Evolutionary conservation across 768 basidiomycete species (phyloP).

Genomic region (Suillus subaureus): DNA sequence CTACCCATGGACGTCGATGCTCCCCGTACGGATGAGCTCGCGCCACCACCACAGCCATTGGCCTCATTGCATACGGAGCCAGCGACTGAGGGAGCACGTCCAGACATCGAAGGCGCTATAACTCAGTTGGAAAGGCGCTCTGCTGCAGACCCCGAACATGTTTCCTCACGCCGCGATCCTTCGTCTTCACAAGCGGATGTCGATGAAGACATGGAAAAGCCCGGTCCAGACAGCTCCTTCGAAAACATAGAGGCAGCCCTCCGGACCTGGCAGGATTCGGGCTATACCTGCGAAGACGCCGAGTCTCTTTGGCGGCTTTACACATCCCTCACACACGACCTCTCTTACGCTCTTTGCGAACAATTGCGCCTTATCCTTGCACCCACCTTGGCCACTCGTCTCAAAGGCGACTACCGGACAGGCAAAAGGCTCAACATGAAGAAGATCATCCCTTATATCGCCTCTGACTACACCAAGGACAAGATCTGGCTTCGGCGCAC

Average conservation of each 20-base stretch:
- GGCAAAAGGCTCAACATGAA: slow-evolving; percentile 99
- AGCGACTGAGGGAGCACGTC: slow-evolving; percentile 25
- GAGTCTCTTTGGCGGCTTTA: slow-evolving; percentile 92
- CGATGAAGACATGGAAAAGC: slow-evolving; percentile 27
- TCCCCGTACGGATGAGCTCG: slow-evolving; percentile 33
- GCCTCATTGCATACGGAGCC: slow-evolving; percentile 30
- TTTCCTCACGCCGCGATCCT: slow-evolving; percentile 24
- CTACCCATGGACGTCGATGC: slow-evolving; percentile 56
- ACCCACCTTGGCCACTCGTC: slow-evolving; percentile 89
- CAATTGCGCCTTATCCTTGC: slow-evolving; percentile 96
- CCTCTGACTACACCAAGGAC: slow-evolving; percentile 98
- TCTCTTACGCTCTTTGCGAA: slow-evolving; percentile 92
- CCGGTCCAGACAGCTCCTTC: slow-evolving; percentile 14
- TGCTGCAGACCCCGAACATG: slow-evolving; percentile 4
- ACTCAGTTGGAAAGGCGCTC: slow-evolving; percentile 34
- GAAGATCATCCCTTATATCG: slow-evolving; percentile 97
- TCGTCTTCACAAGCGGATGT: slow-evolving; percentile 33
- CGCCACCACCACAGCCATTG: slow-evolving; percentile 20
- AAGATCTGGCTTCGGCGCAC: slow-evolving; percentile 98
- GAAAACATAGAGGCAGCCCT: slow-evolving; percentile 26
- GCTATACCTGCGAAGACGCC: slow-evolving; percentile 55
- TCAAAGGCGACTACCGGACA: slow-evolving; percentile 96
- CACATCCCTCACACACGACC: slow-evolving; percentile 85
- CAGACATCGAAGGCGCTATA: slow-evolving; percentile 50
- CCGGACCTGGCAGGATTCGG: slow-evolving; percentile 33